Percentiles rank a stretch among this genome's conserved stretches.
Conservation (phyloP, 192 early-diverging fungal genomes). For the Umbelopsis vinacea region DNA sequence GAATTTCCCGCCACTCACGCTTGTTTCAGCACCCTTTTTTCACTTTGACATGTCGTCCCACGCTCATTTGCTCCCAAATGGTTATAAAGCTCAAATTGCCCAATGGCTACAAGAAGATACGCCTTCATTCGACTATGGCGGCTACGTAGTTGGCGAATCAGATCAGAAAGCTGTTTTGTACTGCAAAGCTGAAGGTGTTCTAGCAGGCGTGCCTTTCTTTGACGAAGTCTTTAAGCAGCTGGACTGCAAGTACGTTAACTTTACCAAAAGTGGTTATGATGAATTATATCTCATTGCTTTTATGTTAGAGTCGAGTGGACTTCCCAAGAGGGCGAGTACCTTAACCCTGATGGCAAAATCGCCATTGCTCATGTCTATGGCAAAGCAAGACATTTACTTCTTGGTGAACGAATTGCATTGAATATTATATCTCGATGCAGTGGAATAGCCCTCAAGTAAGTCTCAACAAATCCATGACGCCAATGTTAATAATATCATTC, state of each 20-base stretch:
- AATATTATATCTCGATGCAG: constrained; percentile 94
- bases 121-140: constrained; percentile 98
- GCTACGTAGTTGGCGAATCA: constrained; percentile 92
- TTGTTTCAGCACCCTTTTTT: background rate
- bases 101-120: constrained; percentile 92
- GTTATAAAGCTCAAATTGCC: constrained; percentile 74
- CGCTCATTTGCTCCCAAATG: constrained; percentile 75
- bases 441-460: constrained; percentile 84
- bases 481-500: background rate
- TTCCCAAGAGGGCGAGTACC: constrained; percentile 76
- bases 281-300: constrained; percentile 5
- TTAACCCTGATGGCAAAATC: constrained; percentile 67
- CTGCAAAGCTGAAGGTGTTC: constrained; percentile 86
- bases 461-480: background rate
- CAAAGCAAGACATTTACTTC: constrained; percentile 78
- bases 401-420: constrained; percentile 93
- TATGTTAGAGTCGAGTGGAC: constrained; percentile 81
- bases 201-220: constrained; percentile 96
- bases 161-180: constrained; percentile 82
- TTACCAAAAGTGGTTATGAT: constrained; percentile 7
- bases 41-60: constrained; percentile 41
- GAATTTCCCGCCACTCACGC: background rate
- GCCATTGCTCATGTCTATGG: constrained; percentile 84
- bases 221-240: constrained; percentile 92
- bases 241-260: constrained; percentile 72